Percentiles rank a stretch among this genome's conserved stretches.
Conservation (phyloP, 1,284 basidiomycete genomes). For the Lentinula novae-zelandiae region DNA sequence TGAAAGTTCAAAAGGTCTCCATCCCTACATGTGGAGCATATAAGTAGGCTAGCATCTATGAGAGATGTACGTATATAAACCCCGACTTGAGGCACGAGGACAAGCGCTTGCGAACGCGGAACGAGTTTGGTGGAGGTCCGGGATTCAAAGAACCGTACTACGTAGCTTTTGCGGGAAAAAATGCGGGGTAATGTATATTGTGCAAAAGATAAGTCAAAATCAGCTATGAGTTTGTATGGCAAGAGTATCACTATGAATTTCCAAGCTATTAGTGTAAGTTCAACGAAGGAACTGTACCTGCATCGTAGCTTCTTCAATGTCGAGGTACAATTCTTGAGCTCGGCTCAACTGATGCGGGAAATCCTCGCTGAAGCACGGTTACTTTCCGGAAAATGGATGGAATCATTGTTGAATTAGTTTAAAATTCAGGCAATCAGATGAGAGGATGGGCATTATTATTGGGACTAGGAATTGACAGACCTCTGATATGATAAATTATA, state of each 20-base stretch:
- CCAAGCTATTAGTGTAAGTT: too few relatives aligned
- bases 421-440: not conserved
- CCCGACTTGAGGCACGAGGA: not conserved
- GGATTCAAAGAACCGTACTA: not conserved
- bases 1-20: not conserved
- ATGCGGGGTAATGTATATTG: not conserved
- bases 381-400: slow-evolving; percentile 3
- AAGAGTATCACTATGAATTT: too few relatives aligned
- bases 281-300: not conserved
- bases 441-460: not conserved
- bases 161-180: not conserved
- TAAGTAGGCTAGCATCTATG: not conserved
- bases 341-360: not conserved
- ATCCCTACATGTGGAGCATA: not conserved
- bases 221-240: too few relatives aligned
- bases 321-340: not conserved
- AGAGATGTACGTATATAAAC: not conserved
- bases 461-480: not conserved
- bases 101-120: not conserved
- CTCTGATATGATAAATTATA: too few relatives aligned
- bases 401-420: not conserved
- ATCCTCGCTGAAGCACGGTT: not conserved
- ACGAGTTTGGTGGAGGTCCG: not conserved
- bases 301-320: not conserved
- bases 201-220: not conserved